Evolutionary conservation across 305 asterid genomes (phyloP).

Genomic region (Striga hermonthica): DNA sequence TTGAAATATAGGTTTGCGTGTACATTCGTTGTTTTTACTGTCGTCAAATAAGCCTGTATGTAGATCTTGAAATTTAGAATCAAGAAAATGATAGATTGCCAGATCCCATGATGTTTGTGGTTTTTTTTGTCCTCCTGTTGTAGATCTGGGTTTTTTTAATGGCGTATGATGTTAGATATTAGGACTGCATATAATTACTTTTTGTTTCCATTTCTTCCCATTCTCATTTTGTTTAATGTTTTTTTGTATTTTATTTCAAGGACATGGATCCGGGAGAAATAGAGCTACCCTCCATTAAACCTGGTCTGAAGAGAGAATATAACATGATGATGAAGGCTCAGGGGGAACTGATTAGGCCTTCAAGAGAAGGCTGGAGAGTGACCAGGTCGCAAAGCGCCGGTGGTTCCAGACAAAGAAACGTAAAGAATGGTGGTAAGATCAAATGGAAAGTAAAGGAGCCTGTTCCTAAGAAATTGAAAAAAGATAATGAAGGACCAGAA

Average conservation of each 20-base stretch:
- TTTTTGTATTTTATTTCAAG: constrained; percentile 19
- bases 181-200: neutral
- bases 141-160: neutral
- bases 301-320: constrained; percentile 86
- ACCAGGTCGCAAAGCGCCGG: constrained; percentile 59
- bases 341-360: constrained; percentile 45
- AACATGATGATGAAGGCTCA: constrained; percentile 75
- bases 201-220: neutral
- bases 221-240: no score
- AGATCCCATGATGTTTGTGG: neutral
- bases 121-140: neutral
- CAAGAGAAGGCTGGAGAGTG: constrained; percentile 43
- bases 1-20: neutral
- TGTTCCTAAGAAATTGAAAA: constrained; percentile 39
- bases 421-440: constrained; percentile 24
- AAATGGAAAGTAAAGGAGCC: constrained; percentile 30
- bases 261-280: constrained; percentile 47
- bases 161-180: neutral
- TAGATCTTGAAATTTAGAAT: constrained; percentile 6
- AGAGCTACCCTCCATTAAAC: constrained; percentile 53
- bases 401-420: constrained; percentile 29
- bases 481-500: constrained; percentile 28
- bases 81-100: constrained; percentile 8
- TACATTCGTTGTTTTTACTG: constrained; percentile 7
- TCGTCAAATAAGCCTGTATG: neutral